A percentile compares a stretch with the other conserved stretches of the same genome.
These are phyloP conservation scores for Ophiostoma triangulosporum DNA, from an alignment of 2,329 filamentous ascomycete genomes.

Conservation along the genomic window DNA sequence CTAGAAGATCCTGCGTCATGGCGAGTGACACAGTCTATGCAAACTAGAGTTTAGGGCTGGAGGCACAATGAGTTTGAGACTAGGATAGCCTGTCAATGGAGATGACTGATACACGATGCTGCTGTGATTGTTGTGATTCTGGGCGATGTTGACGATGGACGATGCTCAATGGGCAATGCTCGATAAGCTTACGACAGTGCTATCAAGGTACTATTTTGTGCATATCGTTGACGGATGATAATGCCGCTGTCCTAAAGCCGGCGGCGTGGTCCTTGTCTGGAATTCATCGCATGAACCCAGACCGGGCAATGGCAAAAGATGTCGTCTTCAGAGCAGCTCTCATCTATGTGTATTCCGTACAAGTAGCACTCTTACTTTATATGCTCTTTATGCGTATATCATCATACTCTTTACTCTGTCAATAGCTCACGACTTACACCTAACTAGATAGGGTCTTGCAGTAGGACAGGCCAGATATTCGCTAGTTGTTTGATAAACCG, in stretches of 20 bases:
- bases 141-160: not conserved
- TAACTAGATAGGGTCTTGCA: too few species aligned
- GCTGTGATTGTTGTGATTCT: not conserved
- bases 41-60: too few species aligned
- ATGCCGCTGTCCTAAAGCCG: not conserved
- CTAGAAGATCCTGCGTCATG: too few species aligned
- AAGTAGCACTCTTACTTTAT: not conserved
- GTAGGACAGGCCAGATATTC: too few species aligned
- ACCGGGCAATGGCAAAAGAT: not conserved
- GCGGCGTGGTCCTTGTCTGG: not conserved
- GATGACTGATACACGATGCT: not conserved
- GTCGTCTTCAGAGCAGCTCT: not conserved
- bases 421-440: too few species aligned
- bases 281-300: not conserved
- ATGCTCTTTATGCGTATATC: too few species aligned
- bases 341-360: not conserved
- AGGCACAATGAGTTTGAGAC: not conserved
- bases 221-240: not conserved
- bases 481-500: too few species aligned
- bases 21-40: too few species aligned
- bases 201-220: not conserved
- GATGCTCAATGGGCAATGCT: not conserved
- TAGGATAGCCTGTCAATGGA: too few species aligned
- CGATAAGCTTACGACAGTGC: not conserved
- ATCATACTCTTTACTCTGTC: too few species aligned